A percentile compares a stretch with the other conserved stretches of the same genome.
Conservation (phyloP, 2,329 filamentous ascomycete species). For the Cercospora sp. region DNA sequence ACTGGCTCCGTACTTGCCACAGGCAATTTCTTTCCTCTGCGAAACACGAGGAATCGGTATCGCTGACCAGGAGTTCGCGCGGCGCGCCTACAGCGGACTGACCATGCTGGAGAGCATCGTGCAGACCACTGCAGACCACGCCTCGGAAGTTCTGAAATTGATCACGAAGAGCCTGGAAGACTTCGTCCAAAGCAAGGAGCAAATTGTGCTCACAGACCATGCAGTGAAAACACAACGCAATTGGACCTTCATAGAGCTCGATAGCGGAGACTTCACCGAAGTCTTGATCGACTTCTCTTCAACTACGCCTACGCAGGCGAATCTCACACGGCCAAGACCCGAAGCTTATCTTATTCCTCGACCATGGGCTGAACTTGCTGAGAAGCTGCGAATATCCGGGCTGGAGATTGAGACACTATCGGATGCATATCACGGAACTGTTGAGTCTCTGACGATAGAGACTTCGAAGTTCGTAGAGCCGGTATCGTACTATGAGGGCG, state of each 20-base stretch:
- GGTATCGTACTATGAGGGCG: conserved; percentile 39
- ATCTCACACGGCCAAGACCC: conserved; percentile 39
- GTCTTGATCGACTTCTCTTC: conserved; percentile 39
- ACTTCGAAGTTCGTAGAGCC: conserved; percentile 32
- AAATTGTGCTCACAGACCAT: conserved; percentile 40
- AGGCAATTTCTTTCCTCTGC: conserved; percentile 41
- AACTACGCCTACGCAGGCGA: conserved; percentile 40
- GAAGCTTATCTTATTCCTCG: conserved; percentile 42
- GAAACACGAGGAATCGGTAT: conserved; percentile 42
- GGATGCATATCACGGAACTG: conserved; percentile 36
- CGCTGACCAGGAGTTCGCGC: conserved; percentile 40
- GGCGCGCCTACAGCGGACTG: conserved; percentile 38
- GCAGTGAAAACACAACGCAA: conserved; percentile 34
- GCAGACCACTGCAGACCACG: conserved; percentile 39
- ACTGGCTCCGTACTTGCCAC: conserved; percentile 8
- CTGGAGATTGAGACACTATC: conserved; percentile 38
- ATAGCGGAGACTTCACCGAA: conserved; percentile 38
- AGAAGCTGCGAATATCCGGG: conserved; percentile 37
- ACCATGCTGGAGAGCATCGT: conserved; percentile 41
- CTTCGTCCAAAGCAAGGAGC: conserved; percentile 33
- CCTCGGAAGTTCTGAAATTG: conserved; percentile 32
- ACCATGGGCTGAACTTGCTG: conserved; percentile 40
- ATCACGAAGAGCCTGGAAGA: conserved; percentile 36
- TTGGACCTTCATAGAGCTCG: conserved; percentile 41
- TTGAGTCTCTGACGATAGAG: conserved; percentile 42